Base-by-base conservation (phyloP, 495 filamentous ascomycete species). In the Penicillium cosmopolitanum region DNA sequence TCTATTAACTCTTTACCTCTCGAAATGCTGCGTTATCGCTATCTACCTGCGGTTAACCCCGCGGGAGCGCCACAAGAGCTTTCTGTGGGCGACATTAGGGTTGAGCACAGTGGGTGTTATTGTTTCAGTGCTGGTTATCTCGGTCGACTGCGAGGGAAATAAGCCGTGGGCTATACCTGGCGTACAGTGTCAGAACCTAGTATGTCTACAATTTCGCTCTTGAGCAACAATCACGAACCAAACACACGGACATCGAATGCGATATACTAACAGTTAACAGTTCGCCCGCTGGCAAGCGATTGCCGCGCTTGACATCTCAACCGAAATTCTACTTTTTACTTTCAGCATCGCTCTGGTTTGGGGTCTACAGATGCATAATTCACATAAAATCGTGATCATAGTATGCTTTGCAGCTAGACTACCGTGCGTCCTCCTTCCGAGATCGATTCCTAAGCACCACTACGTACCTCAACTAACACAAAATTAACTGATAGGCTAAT, bases 241-340 rank as follows among this genome's bases (percentile, higher is more conserved):
- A 13, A n/a, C 5, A 9, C 23, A 23, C 23, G 3, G 23, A 2
- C 23, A 40, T 6, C 36, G 36, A 40, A 40, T 9, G 36, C 36
- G 11, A 15, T 40, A 40, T 12, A 40, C 36, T 40, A 9, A 40
- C 36, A n/a, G 1, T 40, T 31, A 40, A 5, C 4, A 40, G 11
- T 40, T 40, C 5, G 36, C 4, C 9, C 36, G 36, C 36, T 40
- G 36, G 36, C 36, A 40, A 40, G 36, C 36, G 15, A 40, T 40
- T n/a, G 15, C 12, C 36, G 36, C 36, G 15, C 36, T 40, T 9
- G 36, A 40, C 15, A 40, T 40, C 4, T 40, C 36, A 9, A 40
- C 11, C 3, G 36, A 40, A 40, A n/a, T n/a, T n/a, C n/a, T 40
- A 40, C 36, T 40, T 5, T 40, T 40, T n/a, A 74, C 61, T 9